These are phyloP conservation scores for Brassica juncea DNA, from an alignment of 345 rosid genomes.

Conservation along the genomic window DNA sequence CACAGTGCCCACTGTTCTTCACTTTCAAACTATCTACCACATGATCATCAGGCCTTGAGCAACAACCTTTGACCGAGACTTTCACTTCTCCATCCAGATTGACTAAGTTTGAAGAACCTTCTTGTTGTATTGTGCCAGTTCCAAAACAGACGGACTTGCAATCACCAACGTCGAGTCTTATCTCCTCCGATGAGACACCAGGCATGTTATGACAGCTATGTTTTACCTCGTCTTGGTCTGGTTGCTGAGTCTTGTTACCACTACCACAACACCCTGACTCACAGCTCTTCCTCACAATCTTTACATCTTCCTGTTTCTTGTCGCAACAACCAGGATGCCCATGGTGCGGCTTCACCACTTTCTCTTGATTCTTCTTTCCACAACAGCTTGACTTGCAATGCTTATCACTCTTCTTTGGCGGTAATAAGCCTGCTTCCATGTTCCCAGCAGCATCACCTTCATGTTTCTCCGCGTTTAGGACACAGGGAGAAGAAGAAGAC, in stretches of 20 bases:
- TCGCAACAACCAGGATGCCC: conserved; percentile 38
- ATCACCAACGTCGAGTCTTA: conserved; percentile 7
- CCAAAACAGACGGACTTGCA: conserved; percentile 31
- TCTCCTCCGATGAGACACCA: not conserved
- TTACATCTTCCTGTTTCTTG: conserved; percentile 30
- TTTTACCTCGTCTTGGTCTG: conserved; percentile 13
- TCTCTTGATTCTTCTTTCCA: conserved; percentile 28
- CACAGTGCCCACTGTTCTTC: conserved; percentile 16
- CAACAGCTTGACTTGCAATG: conserved; percentile 40
- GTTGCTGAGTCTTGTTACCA: conserved; percentile 28
- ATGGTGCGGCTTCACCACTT: conserved; percentile 22
- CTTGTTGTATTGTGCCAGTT: conserved; percentile 5
- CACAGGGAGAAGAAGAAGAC: not conserved
- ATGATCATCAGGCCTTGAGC: conserved; percentile 20
- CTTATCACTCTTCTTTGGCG: not conserved
- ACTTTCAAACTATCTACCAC: conserved; percentile 24
- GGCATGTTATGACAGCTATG: conserved; percentile 31
- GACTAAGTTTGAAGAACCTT: conserved; percentile 9
- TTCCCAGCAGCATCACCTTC: conserved; percentile 25
- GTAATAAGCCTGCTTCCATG: conserved; percentile 34
- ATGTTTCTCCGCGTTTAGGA: not conserved
- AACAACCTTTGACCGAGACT: conserved; percentile 18
- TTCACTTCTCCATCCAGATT: conserved; percentile 18
- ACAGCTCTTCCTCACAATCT: conserved; percentile 19
- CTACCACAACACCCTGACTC: conserved; percentile 30